Evolutionary conservation across 352 stramenopile genomes (phyloP).

Genomic region (Phytophthora vignae): DNA sequence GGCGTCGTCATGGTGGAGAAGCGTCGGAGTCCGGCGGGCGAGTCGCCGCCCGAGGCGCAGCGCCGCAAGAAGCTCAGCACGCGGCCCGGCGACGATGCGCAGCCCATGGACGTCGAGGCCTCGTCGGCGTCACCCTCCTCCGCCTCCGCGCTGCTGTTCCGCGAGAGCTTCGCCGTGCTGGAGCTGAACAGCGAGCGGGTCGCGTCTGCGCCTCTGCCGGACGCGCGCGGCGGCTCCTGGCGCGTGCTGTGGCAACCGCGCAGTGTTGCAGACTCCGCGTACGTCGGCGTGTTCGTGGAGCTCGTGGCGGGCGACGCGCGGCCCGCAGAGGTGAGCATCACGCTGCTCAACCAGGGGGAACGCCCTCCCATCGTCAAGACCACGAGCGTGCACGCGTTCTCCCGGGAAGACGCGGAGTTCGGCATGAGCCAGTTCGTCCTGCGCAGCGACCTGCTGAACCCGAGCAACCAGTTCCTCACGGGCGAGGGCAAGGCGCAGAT

Average conservation of each 20-base stretch:
- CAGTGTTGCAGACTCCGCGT: slow-evolving; percentile 50
- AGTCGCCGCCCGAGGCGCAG: slow-evolving; percentile 29
- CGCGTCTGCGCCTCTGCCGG: slow-evolving; percentile 39
- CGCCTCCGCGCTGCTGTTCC: slow-evolving; percentile 41
- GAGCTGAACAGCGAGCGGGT: slow-evolving; percentile 39
- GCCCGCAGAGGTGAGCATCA: slow-evolving; percentile 50
- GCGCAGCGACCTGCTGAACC: slow-evolving; percentile 58
- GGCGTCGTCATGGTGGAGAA: slow-evolving; percentile 55
- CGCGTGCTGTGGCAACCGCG: slow-evolving; percentile 73
- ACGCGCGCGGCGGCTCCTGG: slow-evolving; percentile 57
- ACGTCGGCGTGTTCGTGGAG: slow-evolving; percentile 71
- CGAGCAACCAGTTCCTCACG: slow-evolving; percentile 53
- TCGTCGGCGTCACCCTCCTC: background rate
- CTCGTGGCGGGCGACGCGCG: slow-evolving; percentile 36
- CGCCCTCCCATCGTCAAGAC: slow-evolving; percentile 38
- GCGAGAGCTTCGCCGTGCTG: slow-evolving; percentile 53
- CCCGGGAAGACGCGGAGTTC: slow-evolving; percentile 56
- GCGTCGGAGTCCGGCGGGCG: slow-evolving; percentile 42
- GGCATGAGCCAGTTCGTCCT: slow-evolving; percentile 61
- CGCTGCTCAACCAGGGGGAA: slow-evolving; percentile 45
- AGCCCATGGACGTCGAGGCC: slow-evolving; percentile 21
- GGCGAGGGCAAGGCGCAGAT: slow-evolving; percentile 56
- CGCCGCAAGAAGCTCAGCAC: slow-evolving; percentile 43
- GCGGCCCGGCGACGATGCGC: slow-evolving; percentile 5
- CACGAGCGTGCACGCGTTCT: slow-evolving; percentile 64